Evolutionary conservation across 2,329 filamentous ascomycete genomes (phyloP), one percentile per base, ranked within the genome.

Genomic region (Aspergillus niger): DNA sequence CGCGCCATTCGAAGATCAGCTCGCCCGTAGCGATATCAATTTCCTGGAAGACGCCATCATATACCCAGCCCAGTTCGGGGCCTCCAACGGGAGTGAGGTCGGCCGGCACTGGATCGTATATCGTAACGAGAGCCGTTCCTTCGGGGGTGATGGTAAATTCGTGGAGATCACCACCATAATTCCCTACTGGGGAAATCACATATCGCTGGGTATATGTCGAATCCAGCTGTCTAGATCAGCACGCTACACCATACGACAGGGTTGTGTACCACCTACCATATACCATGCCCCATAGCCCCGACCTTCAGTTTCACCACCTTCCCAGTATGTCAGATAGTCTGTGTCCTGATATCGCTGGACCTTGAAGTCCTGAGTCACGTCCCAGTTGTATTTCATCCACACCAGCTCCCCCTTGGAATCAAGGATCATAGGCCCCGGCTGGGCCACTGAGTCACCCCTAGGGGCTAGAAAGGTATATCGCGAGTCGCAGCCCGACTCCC

Each of bases 1-100:
- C 69, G 11, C 72, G 73, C 76, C 76, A 78, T 24, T 72, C 64
- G 41, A 77, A 78, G 0, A 77, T 50, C 3, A 76, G 57, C 11
- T 72, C 62, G 11, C 73, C 72, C 2, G 74, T 75, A 26, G 60
- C 69, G 32, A 77, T 70, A n/a, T 77, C 70, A 26, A 77, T 70
- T 53, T 75, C 73, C 39, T 74, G 70, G 47, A 74, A 69, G 0
- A 72, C 28, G 2, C 67, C 62, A 32, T 75, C 74, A 8, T 68
- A 66, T 2, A 78, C 69, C 67, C 71, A 77, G 38, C 73, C 72
- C 6, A 70, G 39, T 6, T 65, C 57, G 0, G 69, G 62, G 0
- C 73, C 70, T 17, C 67, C 69, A 8, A 76, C 56, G 10, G 62
- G 49, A 5, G 66, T 66, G 43, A 76, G 50, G 57, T 76, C 72